A percentile compares a stretch with the other conserved stretches of the same genome.
phyloP scores from a whole-genome alignment of 768 basidiomycete species.

The Suillus clintonianus region DNA sequence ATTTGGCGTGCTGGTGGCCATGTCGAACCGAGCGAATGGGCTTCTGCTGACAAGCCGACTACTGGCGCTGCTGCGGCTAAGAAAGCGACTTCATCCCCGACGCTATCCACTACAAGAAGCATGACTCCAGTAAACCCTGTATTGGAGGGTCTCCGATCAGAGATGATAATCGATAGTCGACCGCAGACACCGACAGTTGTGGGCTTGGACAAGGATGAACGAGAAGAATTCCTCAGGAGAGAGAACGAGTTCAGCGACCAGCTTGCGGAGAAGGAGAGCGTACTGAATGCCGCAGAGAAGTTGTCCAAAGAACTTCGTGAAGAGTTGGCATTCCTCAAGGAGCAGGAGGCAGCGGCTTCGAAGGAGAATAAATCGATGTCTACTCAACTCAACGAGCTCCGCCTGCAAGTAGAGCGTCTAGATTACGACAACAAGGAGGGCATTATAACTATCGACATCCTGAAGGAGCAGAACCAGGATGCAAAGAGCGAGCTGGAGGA shows the following conservation, averaged over 20 bases:
- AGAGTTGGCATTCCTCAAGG: slow-evolving; percentile 87
- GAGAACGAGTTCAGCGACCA: slow-evolving; percentile 97
- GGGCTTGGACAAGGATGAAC: slow-evolving; percentile 91
- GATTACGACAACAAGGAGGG: slow-evolving; percentile 97
- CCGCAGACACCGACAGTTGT: slow-evolving; percentile 92
- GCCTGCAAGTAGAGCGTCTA: slow-evolving; percentile 86
- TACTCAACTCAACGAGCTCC: slow-evolving; percentile 88
- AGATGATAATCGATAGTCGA: slow-evolving; percentile 64
- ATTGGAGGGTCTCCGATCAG: slow-evolving; percentile 69
- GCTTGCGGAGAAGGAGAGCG: slow-evolving; percentile 89
- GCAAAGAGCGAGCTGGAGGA: slow-evolving; percentile 88
- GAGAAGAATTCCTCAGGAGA: slow-evolving; percentile 93
- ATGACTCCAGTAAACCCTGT: slow-evolving; percentile 76
- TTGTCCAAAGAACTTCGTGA: slow-evolving; percentile 85
- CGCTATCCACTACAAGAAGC: slow-evolving; percentile 66
- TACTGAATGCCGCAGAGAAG: slow-evolving; percentile 79
- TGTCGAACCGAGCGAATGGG: slow-evolving; percentile 86
- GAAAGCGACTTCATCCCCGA: slow-evolving; percentile 55
- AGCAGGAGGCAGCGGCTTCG: slow-evolving; percentile 79
- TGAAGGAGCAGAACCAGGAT: slow-evolving; percentile 92
- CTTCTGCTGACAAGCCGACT: slow-evolving; percentile 60
- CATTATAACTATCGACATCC: slow-evolving; percentile 87
- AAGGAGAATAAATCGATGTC: slow-evolving; percentile 96
- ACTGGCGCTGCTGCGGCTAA: slow-evolving; percentile 46
- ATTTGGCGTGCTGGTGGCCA: slow-evolving; percentile 87